Base-by-base conservation (phyloP, 129 eudicot species). In the Logfia minima region DNA sequence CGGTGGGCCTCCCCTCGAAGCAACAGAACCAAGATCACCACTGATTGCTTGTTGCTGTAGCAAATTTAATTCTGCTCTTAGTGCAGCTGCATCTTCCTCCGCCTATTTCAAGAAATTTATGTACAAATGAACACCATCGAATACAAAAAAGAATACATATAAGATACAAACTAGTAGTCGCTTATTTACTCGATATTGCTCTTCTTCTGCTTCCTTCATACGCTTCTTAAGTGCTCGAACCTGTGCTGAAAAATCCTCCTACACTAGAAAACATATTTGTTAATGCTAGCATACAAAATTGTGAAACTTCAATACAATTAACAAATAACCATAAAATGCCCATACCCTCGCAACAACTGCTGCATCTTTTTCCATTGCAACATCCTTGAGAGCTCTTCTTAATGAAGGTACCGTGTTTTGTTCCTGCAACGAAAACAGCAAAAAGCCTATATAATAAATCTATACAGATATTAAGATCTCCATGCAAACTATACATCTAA, bases 361-460 rank as follows among this genome's bases (percentile, higher is more conserved):
- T 41, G 99, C 99, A 86, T 94, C 99, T 65, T 94, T 94, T 83
- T 89, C 97, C 99, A 94, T 91, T 1, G 99, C 97, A 78, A 94
- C 96, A 82, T 94, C 99, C 85, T 77, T 91, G 59, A 94, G 92
- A 74, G 98, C 96, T 87, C 89, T 94, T 76, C 99, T 82, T 69
- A 94, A 83, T 35, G 97, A 89, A 21, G 99, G 99, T 75, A 94
- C 90, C 34, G 90, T 87, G 64, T 77, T 91, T 72, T 84, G 88
- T 82, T 94, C 97, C 98, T 94, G 90, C 72, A 80, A 80, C 39
- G 45, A 31, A 35, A 66, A 56, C 53, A 71, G 61, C 45, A 32
- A 32, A 6, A 80, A 41, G 17, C 48, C 51, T 24, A 35, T 10
- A 9, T 41, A 41, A 41, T 41, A 9, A 41, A 41, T 29, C 41